Evolutionary conservation across 1,284 basidiomycete species (phyloP).

Genomic region (Hypsizygus ulmarius): DNA sequence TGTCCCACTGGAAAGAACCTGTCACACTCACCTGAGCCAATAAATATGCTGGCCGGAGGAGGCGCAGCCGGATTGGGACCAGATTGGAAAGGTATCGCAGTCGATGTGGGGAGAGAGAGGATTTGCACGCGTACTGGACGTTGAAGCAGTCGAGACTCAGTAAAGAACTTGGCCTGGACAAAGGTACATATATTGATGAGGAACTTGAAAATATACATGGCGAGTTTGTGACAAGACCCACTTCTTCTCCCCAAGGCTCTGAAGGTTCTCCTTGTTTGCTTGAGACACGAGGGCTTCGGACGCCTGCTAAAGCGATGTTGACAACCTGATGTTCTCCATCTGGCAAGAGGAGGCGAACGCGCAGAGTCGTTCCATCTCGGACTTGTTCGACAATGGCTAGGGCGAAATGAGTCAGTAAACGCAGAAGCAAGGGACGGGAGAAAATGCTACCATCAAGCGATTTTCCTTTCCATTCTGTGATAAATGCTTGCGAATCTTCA

Average conservation of each 20-base stretch:
- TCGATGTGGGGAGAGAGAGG: slow-evolving; percentile 82
- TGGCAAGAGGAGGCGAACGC: slow-evolving; percentile 85
- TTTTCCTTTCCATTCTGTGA: slow-evolving; percentile 90
- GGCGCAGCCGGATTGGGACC: slow-evolving; percentile 55
- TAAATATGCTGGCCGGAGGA: slow-evolving; percentile 79
- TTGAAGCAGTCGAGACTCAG: slow-evolving; percentile 90
- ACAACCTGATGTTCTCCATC: slow-evolving; percentile 86
- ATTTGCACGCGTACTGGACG: slow-evolving; percentile 85
- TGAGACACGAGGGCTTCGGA: slow-evolving; percentile 74
- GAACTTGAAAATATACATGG: slow-evolving; percentile 12
- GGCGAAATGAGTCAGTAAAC: slow-evolving; percentile 7
- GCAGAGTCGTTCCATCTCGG: slow-evolving; percentile 88
- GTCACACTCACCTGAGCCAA: slow-evolving; percentile 69
- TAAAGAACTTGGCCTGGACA: slow-evolving; percentile 87
- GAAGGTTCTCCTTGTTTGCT: slow-evolving; percentile 74
- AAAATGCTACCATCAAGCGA: slow-evolving; percentile 68
- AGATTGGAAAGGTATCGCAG: slow-evolving; percentile 80
- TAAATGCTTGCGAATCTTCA: slow-evolving; percentile 82
- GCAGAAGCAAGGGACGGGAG: slow-evolving; percentile 3
- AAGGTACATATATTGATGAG: slow-evolving; percentile 24
- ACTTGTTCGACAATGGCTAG: slow-evolving; percentile 94
- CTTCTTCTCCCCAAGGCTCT: slow-evolving; percentile 85
- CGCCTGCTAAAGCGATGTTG: slow-evolving; percentile 84
- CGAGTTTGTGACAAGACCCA: slow-evolving; percentile 32
- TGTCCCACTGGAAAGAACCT: background rate